These are phyloP conservation scores for Pezicula radicicola DNA, from an alignment of 2,329 filamentous ascomycete species.

Conservation along the genomic window DNA sequence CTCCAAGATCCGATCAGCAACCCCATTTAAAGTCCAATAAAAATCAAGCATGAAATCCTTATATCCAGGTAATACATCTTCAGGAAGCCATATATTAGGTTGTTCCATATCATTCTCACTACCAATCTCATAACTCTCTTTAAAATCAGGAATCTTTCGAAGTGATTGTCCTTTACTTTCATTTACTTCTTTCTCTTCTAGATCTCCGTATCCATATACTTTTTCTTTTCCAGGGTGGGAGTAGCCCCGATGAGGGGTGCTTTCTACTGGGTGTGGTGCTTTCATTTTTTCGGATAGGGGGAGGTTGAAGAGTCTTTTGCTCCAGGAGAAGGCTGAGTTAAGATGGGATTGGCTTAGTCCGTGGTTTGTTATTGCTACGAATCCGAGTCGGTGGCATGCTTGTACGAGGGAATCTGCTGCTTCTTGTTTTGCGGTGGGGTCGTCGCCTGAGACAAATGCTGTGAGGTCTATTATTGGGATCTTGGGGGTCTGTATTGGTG, in stretches of 20 bases:
- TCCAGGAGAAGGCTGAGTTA: background rate
- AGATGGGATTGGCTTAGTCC: background rate
- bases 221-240: background rate
- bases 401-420: background rate
- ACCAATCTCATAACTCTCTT: slow-evolving; percentile 48
- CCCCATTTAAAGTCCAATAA: slow-evolving; percentile 26
- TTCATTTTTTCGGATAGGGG: background rate
- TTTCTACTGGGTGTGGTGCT: background rate
- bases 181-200: background rate
- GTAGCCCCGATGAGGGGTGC: background rate
- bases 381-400: background rate
- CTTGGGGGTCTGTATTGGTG: background rate
- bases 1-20: background rate
- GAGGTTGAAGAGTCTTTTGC: background rate
- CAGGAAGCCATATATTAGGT: slow-evolving; percentile 43
- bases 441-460: slow-evolving; percentile 2
- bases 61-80: slow-evolving; percentile 39
- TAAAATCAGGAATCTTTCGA: background rate
- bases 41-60: slow-evolving; percentile 41
- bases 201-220: background rate
- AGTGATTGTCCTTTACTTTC: background rate
- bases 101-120: slow-evolving; percentile 37
- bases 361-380: background rate
- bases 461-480: background rate
- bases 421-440: background rate